phyloP scores from a whole-genome alignment of 2,329 filamentous ascomycete genomes.

The Alternaria solani region DNA sequence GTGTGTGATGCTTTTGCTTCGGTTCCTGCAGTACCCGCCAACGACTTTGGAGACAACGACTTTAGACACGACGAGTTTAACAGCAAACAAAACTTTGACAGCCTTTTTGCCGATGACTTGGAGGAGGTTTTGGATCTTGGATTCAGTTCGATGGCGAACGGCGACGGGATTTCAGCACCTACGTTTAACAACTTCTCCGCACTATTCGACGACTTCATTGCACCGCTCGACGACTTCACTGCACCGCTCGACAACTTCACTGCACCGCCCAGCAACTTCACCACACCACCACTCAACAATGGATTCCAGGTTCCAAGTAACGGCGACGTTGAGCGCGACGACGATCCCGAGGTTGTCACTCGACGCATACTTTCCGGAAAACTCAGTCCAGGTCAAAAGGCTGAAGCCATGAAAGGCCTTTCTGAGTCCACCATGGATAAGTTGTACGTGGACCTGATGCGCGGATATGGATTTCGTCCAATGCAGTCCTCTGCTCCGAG shows the following conservation, averaged over 20 bases:
- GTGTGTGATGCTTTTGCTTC: neutral
- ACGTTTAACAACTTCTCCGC: neutral
- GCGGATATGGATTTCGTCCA: neutral
- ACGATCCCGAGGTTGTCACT: neutral
- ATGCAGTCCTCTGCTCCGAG: neutral
- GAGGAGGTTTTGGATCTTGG: neutral
- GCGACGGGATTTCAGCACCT: neutral
- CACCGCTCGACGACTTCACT: no score
- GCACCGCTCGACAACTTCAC: no score
- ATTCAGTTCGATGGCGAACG: neutral
- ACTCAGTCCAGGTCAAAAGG: conserved; percentile 4
- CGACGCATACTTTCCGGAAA: neutral
- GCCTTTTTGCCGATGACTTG: neutral
- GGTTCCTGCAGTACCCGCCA: neutral
- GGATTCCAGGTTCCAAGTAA: neutral
- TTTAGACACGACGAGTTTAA: neutral
- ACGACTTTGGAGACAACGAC: neutral
- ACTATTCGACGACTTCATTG: neutral
- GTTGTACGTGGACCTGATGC: conserved; percentile 5
- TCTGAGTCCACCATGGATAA: neutral
- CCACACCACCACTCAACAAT: neutral
- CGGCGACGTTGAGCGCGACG: neutral
- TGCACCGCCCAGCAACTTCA: no score
- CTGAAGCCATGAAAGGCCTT: neutral
- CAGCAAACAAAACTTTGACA: neutral